Conservation (phyloP, 805 yeast species). For the Starmerella sp. region DNA sequence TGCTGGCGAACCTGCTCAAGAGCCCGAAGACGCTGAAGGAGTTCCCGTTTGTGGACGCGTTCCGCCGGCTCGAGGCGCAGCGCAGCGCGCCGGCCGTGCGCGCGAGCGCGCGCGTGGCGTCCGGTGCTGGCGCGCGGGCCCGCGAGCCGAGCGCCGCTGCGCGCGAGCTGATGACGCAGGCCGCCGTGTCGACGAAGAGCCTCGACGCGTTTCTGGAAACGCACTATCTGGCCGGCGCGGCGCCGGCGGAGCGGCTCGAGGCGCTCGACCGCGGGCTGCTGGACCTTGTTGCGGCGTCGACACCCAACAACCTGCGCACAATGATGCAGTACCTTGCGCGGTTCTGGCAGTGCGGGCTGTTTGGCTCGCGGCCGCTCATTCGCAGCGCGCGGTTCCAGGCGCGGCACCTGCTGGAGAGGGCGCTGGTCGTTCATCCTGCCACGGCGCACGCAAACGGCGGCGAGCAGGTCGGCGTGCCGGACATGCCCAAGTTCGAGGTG, state of each 20-base stretch:
- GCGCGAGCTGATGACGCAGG: conserved; percentile 9
- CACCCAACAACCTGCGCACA: conserved; percentile 21
- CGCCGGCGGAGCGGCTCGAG: conserved; percentile 13
- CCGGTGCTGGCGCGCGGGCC: neutral
- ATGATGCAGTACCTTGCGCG: conserved; percentile 23
- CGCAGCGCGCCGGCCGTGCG: neutral
- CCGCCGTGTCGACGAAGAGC: conserved; percentile 19
- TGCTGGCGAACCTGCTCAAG: conserved; percentile 2
- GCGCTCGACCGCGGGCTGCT: conserved; percentile 18
- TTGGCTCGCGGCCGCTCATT: conserved; percentile 21
- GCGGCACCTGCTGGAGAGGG: conserved; percentile 19
- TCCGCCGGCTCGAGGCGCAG: neutral
- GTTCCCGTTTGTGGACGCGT: conserved; percentile 7
- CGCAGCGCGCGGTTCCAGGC: conserved; percentile 23
- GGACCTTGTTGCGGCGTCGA: conserved; percentile 19
- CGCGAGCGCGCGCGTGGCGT: neutral
- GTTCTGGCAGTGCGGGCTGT: conserved; percentile 24
- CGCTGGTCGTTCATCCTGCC: conserved; percentile 21
- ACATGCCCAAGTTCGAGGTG: conserved; percentile 20
- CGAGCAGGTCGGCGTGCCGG: conserved; percentile 23
- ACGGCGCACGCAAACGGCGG: conserved; percentile 19
- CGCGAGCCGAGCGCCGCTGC: conserved; percentile 6
- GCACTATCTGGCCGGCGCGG: conserved; percentile 12
- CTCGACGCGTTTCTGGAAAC: conserved; percentile 20
- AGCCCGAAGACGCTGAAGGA: neutral